Evolutionary conservation across 192 early-diverging fungal genomes (phyloP).

Genomic region (Neocallimastix lanati): DNA sequence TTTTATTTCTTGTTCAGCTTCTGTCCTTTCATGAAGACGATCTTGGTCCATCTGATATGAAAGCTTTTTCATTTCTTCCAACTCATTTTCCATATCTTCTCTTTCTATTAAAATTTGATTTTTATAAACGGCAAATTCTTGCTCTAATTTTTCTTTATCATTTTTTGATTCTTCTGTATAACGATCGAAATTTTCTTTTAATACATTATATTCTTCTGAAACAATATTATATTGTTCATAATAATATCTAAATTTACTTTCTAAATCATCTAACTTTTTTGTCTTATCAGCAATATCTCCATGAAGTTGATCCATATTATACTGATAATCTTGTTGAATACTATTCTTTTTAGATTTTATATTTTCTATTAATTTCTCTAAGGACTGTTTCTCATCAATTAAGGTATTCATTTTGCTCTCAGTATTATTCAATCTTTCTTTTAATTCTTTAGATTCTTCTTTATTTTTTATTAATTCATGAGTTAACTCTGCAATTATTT

Average conservation of each 20-base stretch:
- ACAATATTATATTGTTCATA: not conserved
- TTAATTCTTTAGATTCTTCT: not conserved
- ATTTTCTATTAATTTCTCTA: not conserved
- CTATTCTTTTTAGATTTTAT: not conserved
- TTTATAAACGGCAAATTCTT: not conserved
- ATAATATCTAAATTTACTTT: not conserved
- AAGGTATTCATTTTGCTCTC: not conserved
- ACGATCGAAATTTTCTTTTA: not conserved
- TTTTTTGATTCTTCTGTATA: not conserved
- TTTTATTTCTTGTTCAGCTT: not conserved
- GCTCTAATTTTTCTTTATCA: not conserved
- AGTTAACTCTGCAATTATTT: not conserved
- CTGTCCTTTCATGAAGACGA: not conserved
- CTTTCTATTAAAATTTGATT: not conserved
- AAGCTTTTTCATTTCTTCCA: not conserved
- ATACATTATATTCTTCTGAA: not conserved
- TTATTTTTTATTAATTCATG: not conserved
- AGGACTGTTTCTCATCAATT: not conserved
- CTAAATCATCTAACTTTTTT: not conserved
- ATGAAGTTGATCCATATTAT: not conserved
- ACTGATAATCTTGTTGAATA: not conserved
- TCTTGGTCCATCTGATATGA: not conserved
- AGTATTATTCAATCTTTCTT: not conserved
- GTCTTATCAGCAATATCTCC: not conserved
- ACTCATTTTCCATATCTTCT: not conserved